Percentiles rank a stretch among this genome's conserved stretches.
Evolutionary conservation across 2,329 filamentous ascomycete species (phyloP).

Genomic region (Penicillium sp.): DNA sequence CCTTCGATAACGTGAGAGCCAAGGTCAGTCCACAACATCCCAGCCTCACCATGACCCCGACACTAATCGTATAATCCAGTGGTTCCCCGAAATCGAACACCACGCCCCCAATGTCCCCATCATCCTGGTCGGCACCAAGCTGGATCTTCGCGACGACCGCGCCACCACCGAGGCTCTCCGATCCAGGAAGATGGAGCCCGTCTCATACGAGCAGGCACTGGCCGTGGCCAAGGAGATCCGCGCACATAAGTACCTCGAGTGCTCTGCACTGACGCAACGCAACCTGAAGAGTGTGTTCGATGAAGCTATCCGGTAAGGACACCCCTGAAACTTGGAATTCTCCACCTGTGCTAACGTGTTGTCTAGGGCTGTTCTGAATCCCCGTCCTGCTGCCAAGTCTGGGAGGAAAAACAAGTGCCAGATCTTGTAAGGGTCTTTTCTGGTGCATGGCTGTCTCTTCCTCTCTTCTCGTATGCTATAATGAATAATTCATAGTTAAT

Average conservation of each 20-base stretch:
- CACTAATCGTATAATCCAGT: constrained; percentile 50
- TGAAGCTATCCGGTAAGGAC: constrained; percentile 84
- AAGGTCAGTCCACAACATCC: constrained; percentile 59
- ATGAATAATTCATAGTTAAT: constrained; percentile 39
- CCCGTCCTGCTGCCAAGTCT: constrained; percentile 43
- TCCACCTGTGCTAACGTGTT: not conserved
- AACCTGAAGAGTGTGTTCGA: constrained; percentile 99
- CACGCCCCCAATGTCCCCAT: constrained; percentile 94
- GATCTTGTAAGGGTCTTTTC: constrained; percentile 38
- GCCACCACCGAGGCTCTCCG: constrained; percentile 75
- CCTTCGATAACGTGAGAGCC: constrained; percentile 97
- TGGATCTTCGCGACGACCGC: constrained; percentile 87
- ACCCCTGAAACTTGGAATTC: not conserved
- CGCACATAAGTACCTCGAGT: constrained; percentile 96
- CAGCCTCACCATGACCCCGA: not conserved
- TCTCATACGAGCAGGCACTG: constrained; percentile 88
- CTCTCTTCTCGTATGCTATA: constrained; percentile 29
- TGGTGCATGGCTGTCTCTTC: constrained; percentile 13
- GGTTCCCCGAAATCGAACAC: constrained; percentile 96
- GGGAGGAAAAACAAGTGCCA: constrained; percentile 45
- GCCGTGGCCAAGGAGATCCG: constrained; percentile 88
- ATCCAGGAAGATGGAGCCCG: constrained; percentile 94
- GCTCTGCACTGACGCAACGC: constrained; percentile 91
- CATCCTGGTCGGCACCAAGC: constrained; percentile 94
- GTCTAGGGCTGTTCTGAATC: constrained; percentile 46